Evolutionary conservation across 2,329 filamentous ascomycete species (phyloP), one percentile per base, ranked within the genome.

Genomic region (Emmonsiellopsis sp.): DNA sequence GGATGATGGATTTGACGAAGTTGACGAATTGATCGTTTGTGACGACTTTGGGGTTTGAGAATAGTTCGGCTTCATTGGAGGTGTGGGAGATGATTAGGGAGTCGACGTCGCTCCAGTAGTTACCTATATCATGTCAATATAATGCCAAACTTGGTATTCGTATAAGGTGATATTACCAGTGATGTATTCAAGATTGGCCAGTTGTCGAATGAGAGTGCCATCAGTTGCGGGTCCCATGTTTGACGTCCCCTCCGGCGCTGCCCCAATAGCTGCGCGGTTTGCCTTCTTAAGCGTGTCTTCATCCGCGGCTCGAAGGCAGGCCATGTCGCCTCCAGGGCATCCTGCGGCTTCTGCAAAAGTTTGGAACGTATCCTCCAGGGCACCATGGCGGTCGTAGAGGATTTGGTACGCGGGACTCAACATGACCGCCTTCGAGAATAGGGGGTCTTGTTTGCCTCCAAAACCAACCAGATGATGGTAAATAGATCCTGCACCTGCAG

Each of bases 401-500:
- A 56, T 36, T 51, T 55, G 56, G 53, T 61, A 65, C 10, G 63
- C 70, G 31, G 65, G 66, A 47, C 63, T 68, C 57, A 63, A 63
- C 33, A 69, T 45, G 45, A 70, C 63, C 27, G 61, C 68, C 51
- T 61, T 61, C 21, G 58, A 62, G 62, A 78, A 79, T 1, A 74
- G 62, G 1, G 76, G 75, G 45, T 75, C 67, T 13, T 68, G 61
- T 5, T 62, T 65, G 2, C 76, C 76, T 1, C 72, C 70, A 27
- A 73, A 62, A 0, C 70, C 69, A n/a, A 74, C 70, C 7, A 79
- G 63, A 50, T 79, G 77, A 52, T 79, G 75, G 48, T 78, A 58
- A 49, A 80, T 73, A 4, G 74, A 77, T 1, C 73, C 71, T 1
- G 74, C 78, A 1, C 78, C 77, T 0, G 77, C 76, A 7, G 73